Base-by-base conservation (phyloP, 495 filamentous ascomycete species). In the Penicillium egyptiacum region DNA sequence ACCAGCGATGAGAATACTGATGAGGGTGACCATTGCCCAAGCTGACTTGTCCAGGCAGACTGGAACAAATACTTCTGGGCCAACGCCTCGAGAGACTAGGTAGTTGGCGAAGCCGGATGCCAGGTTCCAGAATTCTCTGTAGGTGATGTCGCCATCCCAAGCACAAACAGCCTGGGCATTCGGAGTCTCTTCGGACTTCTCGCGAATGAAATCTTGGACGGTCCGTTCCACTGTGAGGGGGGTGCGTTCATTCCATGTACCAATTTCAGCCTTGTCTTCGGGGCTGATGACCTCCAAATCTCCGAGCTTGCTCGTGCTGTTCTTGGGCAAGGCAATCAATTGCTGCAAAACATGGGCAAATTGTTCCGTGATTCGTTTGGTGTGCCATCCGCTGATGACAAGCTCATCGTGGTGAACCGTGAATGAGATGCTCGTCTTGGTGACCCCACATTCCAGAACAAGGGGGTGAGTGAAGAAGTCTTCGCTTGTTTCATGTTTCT, bases 21-120 rank as follows among this genome's bases (percentile, higher is more conserved):
- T 68, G 8, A 82, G 74, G 0, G 75, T 71, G 8, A 88, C 72
- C 20, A 83, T 64, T 1, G 79, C 76, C 77, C 77, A 86, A 1
- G 73, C 66, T 0, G 80, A 82, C 50, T 86, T 87, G 43, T 81
- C 76, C 25, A 86, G 73, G 55, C 78, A 84, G 0, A 88, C 59
- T 3, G 83, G 83, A 3, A 87, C 79, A 2, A 83, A 50, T 0
- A 63, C 67, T 26, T 82, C 81, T 4, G 70, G 72, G 2, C 62
- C 66, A 41, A 86, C 73, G 26, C 83, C 82, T 8, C 80, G 74
- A 20, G 67, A 69, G 2, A 62, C 55, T 0, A 82, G 62, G 43
- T 77, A 71, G 6, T 56, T 59, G 9, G 75, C 73, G 20, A 79
- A 72, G 1, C 61, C 63, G 5, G 72, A 69, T 6, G 74, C 68